These are phyloP conservation scores for Triticum turgidum DNA, from an alignment of 176 grass and related monocot species.

Conservation along the genomic window DNA sequence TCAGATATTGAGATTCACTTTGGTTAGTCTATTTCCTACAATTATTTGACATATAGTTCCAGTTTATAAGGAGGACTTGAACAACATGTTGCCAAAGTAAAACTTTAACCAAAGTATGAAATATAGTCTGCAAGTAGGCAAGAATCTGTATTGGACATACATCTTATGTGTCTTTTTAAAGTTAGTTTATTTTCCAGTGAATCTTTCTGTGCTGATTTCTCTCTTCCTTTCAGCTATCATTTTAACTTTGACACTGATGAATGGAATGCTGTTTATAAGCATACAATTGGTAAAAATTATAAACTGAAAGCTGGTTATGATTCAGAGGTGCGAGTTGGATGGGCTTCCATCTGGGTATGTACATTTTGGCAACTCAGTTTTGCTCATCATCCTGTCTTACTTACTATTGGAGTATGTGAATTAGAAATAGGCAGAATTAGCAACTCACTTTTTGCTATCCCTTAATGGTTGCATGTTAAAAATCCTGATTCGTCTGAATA, in stretches of 20 bases:
- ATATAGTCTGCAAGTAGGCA: neutral
- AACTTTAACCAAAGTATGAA: neutral
- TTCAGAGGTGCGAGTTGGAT: conserved; percentile 67
- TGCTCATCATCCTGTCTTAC: conserved; percentile 22
- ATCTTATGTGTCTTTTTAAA: neutral
- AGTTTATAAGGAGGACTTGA: neutral
- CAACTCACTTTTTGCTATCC: neutral
- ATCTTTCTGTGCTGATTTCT: conserved; percentile 23
- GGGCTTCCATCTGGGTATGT: conserved; percentile 94
- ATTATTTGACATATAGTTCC: neutral
- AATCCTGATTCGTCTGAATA: neutral
- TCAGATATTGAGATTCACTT: neutral
- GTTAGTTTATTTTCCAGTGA: neutral
- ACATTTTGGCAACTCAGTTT: neutral
- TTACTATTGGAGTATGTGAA: conserved; percentile 19
- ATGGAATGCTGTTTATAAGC: conserved; percentile 91
- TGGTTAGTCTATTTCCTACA: neutral
- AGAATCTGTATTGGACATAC: neutral
- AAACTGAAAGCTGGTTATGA: conserved; percentile 99
- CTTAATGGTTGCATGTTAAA: neutral
- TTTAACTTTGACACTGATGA: conserved; percentile 63
- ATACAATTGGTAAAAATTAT: conserved; percentile 64
- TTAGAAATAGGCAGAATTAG: conserved; percentile 15
- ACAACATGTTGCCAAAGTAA: neutral
- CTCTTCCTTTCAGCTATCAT: conserved; percentile 65